Conservation (phyloP, 75 land plant genomes). For the Adiantum capillusveneris region DNA sequence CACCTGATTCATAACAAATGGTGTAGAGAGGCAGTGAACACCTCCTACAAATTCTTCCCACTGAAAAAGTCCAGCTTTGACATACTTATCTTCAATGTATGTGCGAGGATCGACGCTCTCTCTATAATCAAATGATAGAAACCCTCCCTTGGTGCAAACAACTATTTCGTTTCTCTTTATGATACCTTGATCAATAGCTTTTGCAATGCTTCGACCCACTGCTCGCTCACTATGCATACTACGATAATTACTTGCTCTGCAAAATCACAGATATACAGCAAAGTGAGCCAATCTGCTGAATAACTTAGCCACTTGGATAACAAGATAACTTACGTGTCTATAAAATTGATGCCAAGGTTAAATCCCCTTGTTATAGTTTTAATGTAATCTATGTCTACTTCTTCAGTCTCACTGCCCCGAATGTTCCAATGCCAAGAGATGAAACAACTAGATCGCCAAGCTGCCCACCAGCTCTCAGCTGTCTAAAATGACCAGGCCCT, state of each 20-base stretch:
- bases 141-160: too few relatives aligned
- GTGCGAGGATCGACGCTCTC: neutral
- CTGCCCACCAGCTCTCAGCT: neutral
- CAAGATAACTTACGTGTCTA: neutral
- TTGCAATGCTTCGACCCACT: neutral
- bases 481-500: neutral
- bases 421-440: neutral
- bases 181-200: neutral
- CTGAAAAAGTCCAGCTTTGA: neutral
- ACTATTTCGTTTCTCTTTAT: neutral
- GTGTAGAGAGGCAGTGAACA: neutral
- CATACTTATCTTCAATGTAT: neutral
- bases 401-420: neutral
- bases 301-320: neutral
- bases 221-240: neutral
- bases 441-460: too few relatives aligned
- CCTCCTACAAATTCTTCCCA: too few relatives aligned
- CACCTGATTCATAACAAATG: neutral
- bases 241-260: too few relatives aligned
- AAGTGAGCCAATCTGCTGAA: too few relatives aligned
- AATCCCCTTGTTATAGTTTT: neutral
- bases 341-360: too few relatives aligned
- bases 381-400: neutral
- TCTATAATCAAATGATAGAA: neutral
- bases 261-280: too few relatives aligned